Base-by-base conservation (phyloP, 2,329 filamentous ascomycete species). In the Alternaria incomplexa region DNA sequence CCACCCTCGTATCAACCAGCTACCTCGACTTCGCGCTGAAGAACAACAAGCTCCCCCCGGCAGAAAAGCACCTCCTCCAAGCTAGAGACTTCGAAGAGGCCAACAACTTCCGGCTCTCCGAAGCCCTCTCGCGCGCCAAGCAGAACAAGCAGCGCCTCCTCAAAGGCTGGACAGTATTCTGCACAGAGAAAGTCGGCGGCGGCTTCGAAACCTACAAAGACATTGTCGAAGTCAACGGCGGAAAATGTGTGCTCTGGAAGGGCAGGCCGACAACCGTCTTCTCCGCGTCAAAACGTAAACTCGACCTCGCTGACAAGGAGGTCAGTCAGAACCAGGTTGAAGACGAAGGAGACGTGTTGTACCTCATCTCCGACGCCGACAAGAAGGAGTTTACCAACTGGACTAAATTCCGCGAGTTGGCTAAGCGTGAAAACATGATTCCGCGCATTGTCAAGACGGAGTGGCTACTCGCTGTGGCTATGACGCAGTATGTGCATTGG, bases 161-260 rank as follows among this genome's bases (percentile, higher is more conserved):
- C 46, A 84, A 86, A 67, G 89, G 90, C 12, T 88, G 93, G 73
- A 89, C 90, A 3, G 89, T 99, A 28, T 98, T 96, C 82, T 96
- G 93, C 77, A 93, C 93, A 0, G 87, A 91, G 45, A 87, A 88
- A 44, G 90, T 98, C 63, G 88, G 87, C 43, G 94, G 95, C 65
- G 93, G 93, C 0, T 88, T 90, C 50, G 92, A 95, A 1, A 94
- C 91, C 55, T 98, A 93, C 83, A 91, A 91, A 74, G 87, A 89
- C 40, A 97, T 99, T 68, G 91, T 95, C 54, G 89, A 91, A 76
- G 90, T 92, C 61, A 99, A 99, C 77, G 93, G 95, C 13, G 96
- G 94, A 23, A 88, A 89, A 25, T 96, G 95, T 79, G 86, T 89
- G 74, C 81, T 91, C 22, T 98, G 93, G 82, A 87, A 88, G 28